These are phyloP conservation scores for Rhipidocladum racemiflorum DNA, from an alignment of 176 grass and related monocot species.

Conservation along the genomic window DNA sequence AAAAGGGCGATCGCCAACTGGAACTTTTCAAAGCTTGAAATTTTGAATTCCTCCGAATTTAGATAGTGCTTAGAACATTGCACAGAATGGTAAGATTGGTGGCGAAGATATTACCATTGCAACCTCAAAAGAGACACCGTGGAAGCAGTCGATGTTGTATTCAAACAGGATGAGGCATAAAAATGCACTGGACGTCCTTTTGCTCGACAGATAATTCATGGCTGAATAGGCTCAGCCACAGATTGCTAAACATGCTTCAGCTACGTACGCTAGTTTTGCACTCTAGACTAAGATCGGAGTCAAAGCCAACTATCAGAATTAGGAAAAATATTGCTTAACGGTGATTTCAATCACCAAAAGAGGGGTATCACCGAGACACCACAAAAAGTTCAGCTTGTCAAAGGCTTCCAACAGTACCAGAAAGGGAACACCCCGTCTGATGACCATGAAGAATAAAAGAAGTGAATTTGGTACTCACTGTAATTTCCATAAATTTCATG, in stretches of 20 bases:
- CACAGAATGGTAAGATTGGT: neutral
- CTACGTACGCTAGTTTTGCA: neutral
- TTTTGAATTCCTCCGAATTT: neutral
- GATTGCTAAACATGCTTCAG: neutral
- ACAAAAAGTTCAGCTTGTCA: neutral
- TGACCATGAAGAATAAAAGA: neutral
- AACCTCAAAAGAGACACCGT: neutral
- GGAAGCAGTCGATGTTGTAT: neutral
- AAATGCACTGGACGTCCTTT: neutral
- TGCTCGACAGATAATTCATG: neutral
- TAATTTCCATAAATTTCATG: slow-evolving; percentile 1
- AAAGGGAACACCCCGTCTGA: neutral
- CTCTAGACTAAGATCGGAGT: neutral
- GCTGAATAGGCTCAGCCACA: neutral
- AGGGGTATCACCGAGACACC: neutral
- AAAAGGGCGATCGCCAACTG: neutral
- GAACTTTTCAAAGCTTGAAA: neutral
- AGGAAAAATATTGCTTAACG: neutral
- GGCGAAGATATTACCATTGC: neutral
- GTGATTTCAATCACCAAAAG: neutral
- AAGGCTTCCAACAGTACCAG: neutral
- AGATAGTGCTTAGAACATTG: neutral
- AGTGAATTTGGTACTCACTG: neutral
- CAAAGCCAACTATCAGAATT: neutral
- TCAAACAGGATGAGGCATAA: neutral